A percentile compares a stretch with the other conserved stretches of the same genome.
These are phyloP conservation scores for Trichomonas gallinae DNA, from an alignment of 208 protist species.

Conservation along the genomic window DNA sequence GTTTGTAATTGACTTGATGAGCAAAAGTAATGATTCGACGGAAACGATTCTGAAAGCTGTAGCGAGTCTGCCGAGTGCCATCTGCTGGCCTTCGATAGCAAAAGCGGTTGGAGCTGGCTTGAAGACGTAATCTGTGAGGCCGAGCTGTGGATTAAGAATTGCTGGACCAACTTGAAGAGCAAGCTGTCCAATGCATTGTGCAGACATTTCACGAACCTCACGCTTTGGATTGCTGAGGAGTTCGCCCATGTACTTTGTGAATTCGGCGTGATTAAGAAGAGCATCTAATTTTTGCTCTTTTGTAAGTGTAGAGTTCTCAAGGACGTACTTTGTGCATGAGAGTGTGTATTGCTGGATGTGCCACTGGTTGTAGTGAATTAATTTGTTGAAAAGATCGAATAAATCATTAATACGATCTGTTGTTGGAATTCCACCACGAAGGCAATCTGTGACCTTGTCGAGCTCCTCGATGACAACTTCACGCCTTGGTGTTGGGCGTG, in stretches of 20 bases:
- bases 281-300: neutral
- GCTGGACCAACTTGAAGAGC: neutral
- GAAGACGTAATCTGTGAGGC: neutral
- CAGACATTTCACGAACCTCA: neutral
- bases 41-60: neutral
- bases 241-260: neutral
- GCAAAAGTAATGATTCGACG: neutral
- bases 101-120: neutral
- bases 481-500: neutral
- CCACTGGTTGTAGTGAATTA: neutral
- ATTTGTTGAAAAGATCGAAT: neutral
- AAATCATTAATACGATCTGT: neutral
- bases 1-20: neutral
- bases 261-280: neutral
- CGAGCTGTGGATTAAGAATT: neutral
- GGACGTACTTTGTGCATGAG: neutral
- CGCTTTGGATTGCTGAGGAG: neutral
- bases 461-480: conserved; percentile 14
- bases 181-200: neutral
- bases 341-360: conserved; percentile 19
- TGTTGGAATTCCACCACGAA: conserved; percentile 3
- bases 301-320: neutral
- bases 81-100: neutral
- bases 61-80: neutral
- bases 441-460: neutral